Evolutionary conservation across 2,329 filamentous ascomycete species (phyloP), one percentile per base, ranked within the genome.

Genomic region (Trichoderma aggressivum): DNA sequence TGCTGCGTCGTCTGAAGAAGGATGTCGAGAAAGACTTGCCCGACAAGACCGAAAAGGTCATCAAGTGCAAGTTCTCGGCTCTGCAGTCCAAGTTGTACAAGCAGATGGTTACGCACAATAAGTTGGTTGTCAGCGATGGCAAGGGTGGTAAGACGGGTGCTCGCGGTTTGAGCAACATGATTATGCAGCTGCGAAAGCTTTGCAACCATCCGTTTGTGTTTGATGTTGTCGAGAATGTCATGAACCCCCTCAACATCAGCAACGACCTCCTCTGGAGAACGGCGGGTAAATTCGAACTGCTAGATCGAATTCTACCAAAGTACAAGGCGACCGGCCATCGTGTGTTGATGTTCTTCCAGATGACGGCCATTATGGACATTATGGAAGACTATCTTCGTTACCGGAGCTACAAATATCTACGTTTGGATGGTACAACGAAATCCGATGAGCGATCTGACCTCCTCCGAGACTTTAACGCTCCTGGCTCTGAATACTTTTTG

Each of bases 291-390:
- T 99, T 99, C 77, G 96, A 99, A 84, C 86, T 99, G 34, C 86
- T 99, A 30, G 96, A 99, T 80, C 89, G 96, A 65, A 87, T 99
- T 73, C 82, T 99, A 74, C 96, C 96, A 60, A 99, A 99, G 83
- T 98, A 99, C 82, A 89, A 93, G 76, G 90, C 88, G 3, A 94
- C 93, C 1, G 94, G 94, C 18, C 96, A 99, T 88, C 92, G 96
- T 82, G 94, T 98, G 32, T 86, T 99, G 80, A 98, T 99, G 92
- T 99, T 99, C 88, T 99, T 99, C 87, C 96, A 99, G 81, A 99
- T 99, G 96, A 99, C 96, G 5, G 94, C 97, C 73, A 99, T 99
- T 80, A 99, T 99, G 96, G 97, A 99, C 82, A 99, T 99, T 78
- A 98, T 99, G 96, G 96, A 99, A 77, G 96, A 99, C 80, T 99